Base-by-base conservation (phyloP, 768 basidiomycete genomes). In the Hypholoma fasciculare region DNA sequence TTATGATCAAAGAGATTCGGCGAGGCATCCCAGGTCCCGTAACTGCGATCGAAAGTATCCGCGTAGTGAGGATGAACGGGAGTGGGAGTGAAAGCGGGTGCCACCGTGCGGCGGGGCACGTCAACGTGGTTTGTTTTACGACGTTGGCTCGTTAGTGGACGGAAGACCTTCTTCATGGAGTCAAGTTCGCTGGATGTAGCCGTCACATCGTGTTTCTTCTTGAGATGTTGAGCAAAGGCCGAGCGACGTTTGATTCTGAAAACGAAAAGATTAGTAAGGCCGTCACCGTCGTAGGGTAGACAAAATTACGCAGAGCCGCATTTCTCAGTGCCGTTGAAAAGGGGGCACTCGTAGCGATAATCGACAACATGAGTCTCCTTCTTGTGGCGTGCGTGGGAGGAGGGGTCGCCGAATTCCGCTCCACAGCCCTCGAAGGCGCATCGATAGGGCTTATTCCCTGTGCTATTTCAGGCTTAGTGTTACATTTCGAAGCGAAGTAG, bases 191-290 rank as follows among this genome's bases (percentile, higher is more conserved):
- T 50, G 6, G 59, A 66, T 3, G 65, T 61, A 23, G 70, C 69
- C 47, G 75, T 70, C 26, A 74, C 63, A 36, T 69, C 70, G 59
- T 89, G 87, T 66, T 80, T 82, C 56, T 67, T 72, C 16, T 30
- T 40, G 49, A 89, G 67, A 69, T 90, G 88, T 3, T 68, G 67
- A 23, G 72, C 71, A 59, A 87, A 89, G 20, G 82, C 78, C 30
- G 83, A 82, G 26, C 79, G 78, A 52, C 88, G 85, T 67, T 87
- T 87, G 63, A 89, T 89, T 34, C 86, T 89, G 59, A 27, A 36
- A 48, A n/a, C 44, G 26, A 30, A 23, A 51, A 19, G 58, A 49
- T 39, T 37, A 39, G 19, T 17, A 0, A 50, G 34, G 49, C 30
- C 58, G 17, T 40, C 57, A 43, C 27, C 13, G 20, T 54, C 40